These are phyloP conservation scores for Chlorociboria aeruginascens DNA, from an alignment of 495 filamentous ascomycete species.

Conservation along the genomic window DNA sequence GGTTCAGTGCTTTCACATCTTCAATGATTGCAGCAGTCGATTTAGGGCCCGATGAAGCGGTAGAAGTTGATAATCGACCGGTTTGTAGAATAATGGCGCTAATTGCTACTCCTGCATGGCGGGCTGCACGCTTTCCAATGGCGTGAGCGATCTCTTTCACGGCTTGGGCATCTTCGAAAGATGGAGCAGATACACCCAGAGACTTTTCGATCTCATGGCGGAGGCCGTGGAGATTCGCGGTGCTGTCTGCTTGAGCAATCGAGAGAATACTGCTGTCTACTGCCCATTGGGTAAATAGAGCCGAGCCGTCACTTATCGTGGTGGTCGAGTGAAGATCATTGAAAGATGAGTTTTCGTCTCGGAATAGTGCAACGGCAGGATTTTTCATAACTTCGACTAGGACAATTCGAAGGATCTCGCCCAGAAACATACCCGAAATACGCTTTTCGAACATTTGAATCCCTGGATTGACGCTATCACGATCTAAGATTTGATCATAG, in stretches of 20 bases:
- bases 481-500: constrained; percentile 72
- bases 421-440: constrained; percentile 95
- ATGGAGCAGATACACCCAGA: constrained; percentile 58
- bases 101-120: constrained; percentile 79
- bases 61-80: constrained; percentile 42
- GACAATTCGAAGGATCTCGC: constrained; percentile 78
- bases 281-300: constrained; percentile 73
- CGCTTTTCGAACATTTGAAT: constrained; percentile 99
- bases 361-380: constrained; percentile 51
- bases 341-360: constrained; percentile 46
- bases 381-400: constrained; percentile 55
- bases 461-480: constrained; percentile 77
- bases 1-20: constrained; percentile 9
- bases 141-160: constrained; percentile 71
- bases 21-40: constrained; percentile 12
- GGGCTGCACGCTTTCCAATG: constrained; percentile 76
- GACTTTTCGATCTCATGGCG: constrained; percentile 65
- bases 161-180: constrained; percentile 66
- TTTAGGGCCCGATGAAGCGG: constrained; percentile 5
- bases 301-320: constrained; percentile 46
- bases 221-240: constrained; percentile 46
- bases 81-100: constrained; percentile 69
- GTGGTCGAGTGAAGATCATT: constrained; percentile 60
- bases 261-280: constrained; percentile 82
- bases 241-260: constrained; percentile 64